Base-by-base conservation (phyloP, 2,329 filamentous ascomycete species). In the Cladosporium sp. region DNA sequence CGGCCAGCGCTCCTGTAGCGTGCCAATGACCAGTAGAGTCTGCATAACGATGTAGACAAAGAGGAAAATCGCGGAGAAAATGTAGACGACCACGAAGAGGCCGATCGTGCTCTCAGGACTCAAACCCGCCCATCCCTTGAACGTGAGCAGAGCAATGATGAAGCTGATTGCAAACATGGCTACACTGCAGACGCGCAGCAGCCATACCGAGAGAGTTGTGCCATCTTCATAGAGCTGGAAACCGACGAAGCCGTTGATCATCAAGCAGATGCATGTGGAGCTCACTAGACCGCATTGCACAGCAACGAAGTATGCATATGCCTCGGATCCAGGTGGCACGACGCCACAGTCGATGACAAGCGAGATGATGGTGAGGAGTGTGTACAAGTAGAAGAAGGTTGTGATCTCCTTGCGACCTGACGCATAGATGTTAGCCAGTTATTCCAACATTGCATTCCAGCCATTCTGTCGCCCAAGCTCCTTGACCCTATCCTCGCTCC, bases 171-270 rank as follows among this genome's bases (percentile, higher is more conserved):
- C 82, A 80, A 97, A 98, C 81, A 96, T 94, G 69, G 84, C 86
- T 18, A 90, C 80, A 1, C 92, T 96, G 76, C 87, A 89, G 33
- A 91, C 80, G 62, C 94, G 89, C 68, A 99, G 82, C 72, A 97
- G 88, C 95, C 95, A 99, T 52, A 99, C 89, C 0, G 93, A 97
- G 49, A 98, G 82, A 1, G 90, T 89, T 1, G 95, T 99, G 60
- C 95, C 95, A 74, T 99, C 95, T 79, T 99, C 95, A 78, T 99
- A 99, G 14, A 99, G 84, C 80, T 98, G 95, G 80, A 99, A 99
- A 37, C 95, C 95, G 63, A 99, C 94, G 75, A 99, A 99, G 52
- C 95, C 95, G 78, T 98, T 98, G 83, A 99, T 93, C 72, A 98
- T 82, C 65, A 99, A 83, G 77, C 91, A 96, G 29, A 92, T 94